A percentile compares a stretch with the other conserved stretches of the same genome.
phyloP scores from a whole-genome alignment of 139 green algal genomes.

The Chlamydomonas sphaeroides region DNA sequence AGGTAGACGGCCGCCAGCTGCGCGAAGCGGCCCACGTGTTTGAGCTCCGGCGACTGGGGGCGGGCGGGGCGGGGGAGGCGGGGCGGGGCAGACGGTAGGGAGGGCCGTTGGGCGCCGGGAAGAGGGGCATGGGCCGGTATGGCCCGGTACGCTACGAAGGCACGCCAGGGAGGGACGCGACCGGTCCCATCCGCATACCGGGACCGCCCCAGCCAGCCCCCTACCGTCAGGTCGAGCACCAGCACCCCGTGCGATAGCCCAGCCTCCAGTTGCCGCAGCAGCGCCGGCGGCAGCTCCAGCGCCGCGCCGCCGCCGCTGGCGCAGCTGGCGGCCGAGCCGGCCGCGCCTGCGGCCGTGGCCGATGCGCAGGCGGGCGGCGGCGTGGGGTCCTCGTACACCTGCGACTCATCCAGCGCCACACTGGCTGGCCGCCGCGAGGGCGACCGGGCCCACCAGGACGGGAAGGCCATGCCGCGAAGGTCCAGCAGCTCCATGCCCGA shows the following conservation, averaged over 20 bases:
- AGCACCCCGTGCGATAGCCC: slow-evolving; percentile 27
- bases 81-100: too few species aligned
- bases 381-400: slow-evolving; percentile 22
- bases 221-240: slow-evolving; percentile 10
- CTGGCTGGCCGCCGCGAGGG: neutral
- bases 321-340: neutral
- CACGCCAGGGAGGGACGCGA: too few species aligned
- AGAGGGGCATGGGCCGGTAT: too few species aligned
- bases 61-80: too few species aligned
- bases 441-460: slow-evolving; percentile 21
- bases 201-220: too few species aligned
- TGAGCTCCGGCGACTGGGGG: slow-evolving; percentile 8
- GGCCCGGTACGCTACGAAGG: too few species aligned
- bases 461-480: slow-evolving; percentile 1
- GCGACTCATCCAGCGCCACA: slow-evolving; percentile 6
- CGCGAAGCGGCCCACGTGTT: neutral
- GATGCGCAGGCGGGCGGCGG: neutral
- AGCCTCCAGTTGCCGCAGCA: slow-evolving; percentile 8
- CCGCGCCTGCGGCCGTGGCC: too few species aligned
- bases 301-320: neutral
- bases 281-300: slow-evolving; percentile 9
- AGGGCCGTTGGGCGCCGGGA: too few species aligned
- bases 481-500: slow-evolving; percentile 17
- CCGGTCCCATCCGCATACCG: too few species aligned
- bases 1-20: slow-evolving; percentile 35